phyloP scores from a whole-genome alignment of 345 rosid genomes.

The Lepidium aucheri region DNA sequence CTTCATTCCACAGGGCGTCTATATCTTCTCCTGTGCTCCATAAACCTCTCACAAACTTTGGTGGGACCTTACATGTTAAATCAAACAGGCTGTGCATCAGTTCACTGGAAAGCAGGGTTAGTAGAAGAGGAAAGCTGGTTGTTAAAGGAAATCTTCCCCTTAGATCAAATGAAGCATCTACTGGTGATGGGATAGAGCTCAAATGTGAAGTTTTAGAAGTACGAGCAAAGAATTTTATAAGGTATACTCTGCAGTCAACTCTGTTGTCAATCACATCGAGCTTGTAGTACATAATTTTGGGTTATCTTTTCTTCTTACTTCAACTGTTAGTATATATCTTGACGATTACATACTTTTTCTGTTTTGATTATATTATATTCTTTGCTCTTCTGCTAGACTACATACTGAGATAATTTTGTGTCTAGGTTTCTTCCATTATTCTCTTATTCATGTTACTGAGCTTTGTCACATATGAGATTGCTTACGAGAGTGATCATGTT shows the following conservation, averaged over 20 bases:
- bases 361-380: background rate
- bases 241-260: conserved; percentile 34
- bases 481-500: conserved; percentile 3
- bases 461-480: background rate
- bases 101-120: conserved; percentile 77
- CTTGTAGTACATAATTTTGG: background rate
- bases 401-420: background rate
- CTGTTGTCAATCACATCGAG: background rate
- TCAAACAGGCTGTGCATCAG: conserved; percentile 82
- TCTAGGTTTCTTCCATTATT: background rate
- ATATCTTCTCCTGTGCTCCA: conserved; percentile 81
- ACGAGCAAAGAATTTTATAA: conserved; percentile 77
- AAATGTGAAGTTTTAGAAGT: conserved; percentile 98
- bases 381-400: conserved; percentile 2
- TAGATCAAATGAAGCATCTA: conserved; percentile 63
- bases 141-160: conserved; percentile 86
- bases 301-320: background rate
- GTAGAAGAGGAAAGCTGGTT: conserved; percentile 84
- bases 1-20: conserved; percentile 88
- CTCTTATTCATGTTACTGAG: background rate
- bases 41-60: conserved; percentile 83
- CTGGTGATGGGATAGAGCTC: conserved; percentile 73
- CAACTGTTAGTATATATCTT: background rate
- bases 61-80: conserved; percentile 76
- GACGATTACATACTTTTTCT: background rate